Percentiles rank a stretch among this genome's conserved stretches.
Conservation (phyloP, 1,284 basidiomycete species). For the Cryptococcus wingfieldii region DNA sequence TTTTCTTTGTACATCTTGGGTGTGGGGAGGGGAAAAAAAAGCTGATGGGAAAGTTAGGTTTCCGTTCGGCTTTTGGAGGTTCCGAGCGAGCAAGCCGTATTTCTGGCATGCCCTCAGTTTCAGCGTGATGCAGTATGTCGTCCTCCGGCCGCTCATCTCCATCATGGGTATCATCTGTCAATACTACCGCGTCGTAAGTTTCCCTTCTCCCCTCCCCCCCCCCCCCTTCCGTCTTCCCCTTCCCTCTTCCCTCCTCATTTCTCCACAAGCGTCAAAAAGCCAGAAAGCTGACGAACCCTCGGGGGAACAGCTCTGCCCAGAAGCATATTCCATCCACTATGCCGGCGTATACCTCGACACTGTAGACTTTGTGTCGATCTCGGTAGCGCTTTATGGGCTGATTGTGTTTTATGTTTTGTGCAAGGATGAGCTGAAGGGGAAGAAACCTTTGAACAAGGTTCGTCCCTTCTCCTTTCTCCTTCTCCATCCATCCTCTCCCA, state of each 20-base stretch:
- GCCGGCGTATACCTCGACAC: conserved; percentile 67
- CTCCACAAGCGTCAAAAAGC: background rate
- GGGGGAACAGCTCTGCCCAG: conserved; percentile 21
- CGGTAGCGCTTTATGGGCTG: conserved; percentile 70
- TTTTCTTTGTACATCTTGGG: background rate
- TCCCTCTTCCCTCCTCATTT: background rate
- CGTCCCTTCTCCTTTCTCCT: background rate
- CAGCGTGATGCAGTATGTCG: conserved; percentile 63
- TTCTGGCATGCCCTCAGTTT: conserved; percentile 82
- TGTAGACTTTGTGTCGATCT: conserved; percentile 72
- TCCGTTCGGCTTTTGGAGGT: conserved; percentile 52
- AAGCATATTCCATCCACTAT: conserved; percentile 59
- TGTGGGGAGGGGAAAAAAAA: background rate
- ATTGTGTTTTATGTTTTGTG: conserved; percentile 76
- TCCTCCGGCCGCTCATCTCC: conserved; percentile 65
- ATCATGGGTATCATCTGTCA: conserved; percentile 73
- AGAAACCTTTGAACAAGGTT: conserved; percentile 73
- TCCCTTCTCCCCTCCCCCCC: background rate
- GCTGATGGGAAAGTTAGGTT: conserved; percentile 50
- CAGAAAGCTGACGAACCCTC: background rate
- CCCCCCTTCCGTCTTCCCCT: background rate
- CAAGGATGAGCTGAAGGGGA: conserved; percentile 66
- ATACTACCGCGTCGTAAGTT: conserved; percentile 61
- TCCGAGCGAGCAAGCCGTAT: conserved; percentile 77
- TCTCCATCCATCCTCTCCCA: no score